Evolutionary conservation across 305 asterid genomes (phyloP).

Genomic region (Fraxinus velutina): DNA sequence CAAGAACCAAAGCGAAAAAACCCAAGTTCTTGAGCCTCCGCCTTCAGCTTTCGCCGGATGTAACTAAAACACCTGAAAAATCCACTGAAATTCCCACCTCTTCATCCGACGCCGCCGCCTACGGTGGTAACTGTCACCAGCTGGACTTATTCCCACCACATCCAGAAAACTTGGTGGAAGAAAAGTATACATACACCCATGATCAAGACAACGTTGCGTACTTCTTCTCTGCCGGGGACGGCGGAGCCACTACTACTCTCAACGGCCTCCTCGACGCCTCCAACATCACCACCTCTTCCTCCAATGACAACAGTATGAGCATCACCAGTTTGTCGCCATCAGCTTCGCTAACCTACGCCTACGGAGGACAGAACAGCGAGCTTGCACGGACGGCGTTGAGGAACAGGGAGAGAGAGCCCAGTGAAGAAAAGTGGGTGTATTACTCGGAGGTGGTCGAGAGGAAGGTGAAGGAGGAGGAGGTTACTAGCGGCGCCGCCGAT

Average conservation of each 20-base stretch:
- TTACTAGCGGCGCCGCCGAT: slow-evolving; percentile 54
- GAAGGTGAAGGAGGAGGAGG: slow-evolving; percentile 69
- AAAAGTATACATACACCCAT: slow-evolving; percentile 33
- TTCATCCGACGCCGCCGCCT: not conserved
- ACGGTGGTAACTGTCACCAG: slow-evolving; percentile 25
- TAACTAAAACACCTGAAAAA: not conserved
- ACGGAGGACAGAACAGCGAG: slow-evolving; percentile 25
- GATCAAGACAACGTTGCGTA: slow-evolving; percentile 63
- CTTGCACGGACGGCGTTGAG: slow-evolving; percentile 71
- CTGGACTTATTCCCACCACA: slow-evolving; percentile 41
- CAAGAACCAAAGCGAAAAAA: slow-evolving; percentile 36
- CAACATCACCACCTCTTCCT: slow-evolving; percentile 40
- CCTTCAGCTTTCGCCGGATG: slow-evolving; percentile 41
- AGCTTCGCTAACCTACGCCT: slow-evolving; percentile 44
- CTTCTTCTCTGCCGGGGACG: slow-evolving; percentile 64
- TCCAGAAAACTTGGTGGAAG: slow-evolving; percentile 35
- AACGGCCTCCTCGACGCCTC: slow-evolving; percentile 50
- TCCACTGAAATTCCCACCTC: slow-evolving; percentile 16
- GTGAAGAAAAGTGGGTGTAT: slow-evolving; percentile 74
- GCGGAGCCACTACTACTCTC: slow-evolving; percentile 56
- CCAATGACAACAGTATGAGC: slow-evolving; percentile 28
- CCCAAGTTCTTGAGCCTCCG: slow-evolving; percentile 79
- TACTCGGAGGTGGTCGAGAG: slow-evolving; percentile 73
- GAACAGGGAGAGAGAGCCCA: slow-evolving; percentile 61
- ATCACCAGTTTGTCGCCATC: slow-evolving; percentile 44